Evolutionary conservation across 2,329 filamentous ascomycete genomes (phyloP), one percentile per base, ranked within the genome.

Genomic region (Cladophialophora yegresii): DNA sequence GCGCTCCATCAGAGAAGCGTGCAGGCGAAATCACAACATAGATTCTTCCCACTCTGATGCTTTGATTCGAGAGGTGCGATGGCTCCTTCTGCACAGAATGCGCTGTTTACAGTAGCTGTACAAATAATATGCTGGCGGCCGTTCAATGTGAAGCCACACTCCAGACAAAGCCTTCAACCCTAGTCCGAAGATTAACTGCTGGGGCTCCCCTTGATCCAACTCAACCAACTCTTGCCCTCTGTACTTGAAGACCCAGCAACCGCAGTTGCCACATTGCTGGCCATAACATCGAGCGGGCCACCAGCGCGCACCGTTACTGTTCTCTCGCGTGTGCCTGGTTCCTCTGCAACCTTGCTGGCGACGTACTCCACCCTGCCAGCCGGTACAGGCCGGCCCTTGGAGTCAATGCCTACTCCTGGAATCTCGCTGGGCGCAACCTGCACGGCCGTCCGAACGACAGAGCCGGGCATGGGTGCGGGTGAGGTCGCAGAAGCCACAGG

Each of bases 331-430:
- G 58, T 54, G 40, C 49, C 54, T 22, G 54, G 40, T 56, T 58
- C 59, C 32, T 62, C 32, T 58, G 60, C 64, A 23, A 57, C 43
- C 30, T 54, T 62, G 30, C 47, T 60, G 4, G 58, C 33, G n/a
- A 68, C 23, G 54, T 67, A 67, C 51, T 71, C 63, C 22, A 70
- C 67, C 47, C 58, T 68, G 22, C 64, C 55, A 33, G 67, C 43
- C 12, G 70, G 69, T 16, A 71, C 70, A 53, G 70, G 70, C 22
- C 70, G 62, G 1, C 70, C 70, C 61, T 71, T 70, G 16, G 69
- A 66, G 55, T 71, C 70, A 45, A 69, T 55, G 28, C 70, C 70
- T 2, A 71, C 69, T n/a, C 70, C 70, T 32, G 60, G 32, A 33
- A 71, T 63, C 0, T 62, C 64, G 49, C 64, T 68, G 20, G 58